phyloP scores from a whole-genome alignment of 75 land plant genomes.

The Sequoiadendron giganteum region DNA sequence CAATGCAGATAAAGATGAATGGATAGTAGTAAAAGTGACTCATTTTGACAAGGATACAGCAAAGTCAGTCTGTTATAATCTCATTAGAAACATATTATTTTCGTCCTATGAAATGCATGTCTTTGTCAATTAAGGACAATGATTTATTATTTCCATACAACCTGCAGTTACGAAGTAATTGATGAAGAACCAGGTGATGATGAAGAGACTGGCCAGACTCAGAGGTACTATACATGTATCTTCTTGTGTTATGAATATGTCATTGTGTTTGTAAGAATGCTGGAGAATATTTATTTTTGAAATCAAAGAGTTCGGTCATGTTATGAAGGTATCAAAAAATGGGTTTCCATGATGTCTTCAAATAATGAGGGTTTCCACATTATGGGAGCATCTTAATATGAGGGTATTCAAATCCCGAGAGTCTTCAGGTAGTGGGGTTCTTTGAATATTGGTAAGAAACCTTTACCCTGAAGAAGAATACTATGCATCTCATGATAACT shows the following conservation, averaged over 20 bases:
- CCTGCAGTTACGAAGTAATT: constrained; percentile 85
- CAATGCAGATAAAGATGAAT: constrained; percentile 87
- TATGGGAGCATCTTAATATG: too few relatives aligned
- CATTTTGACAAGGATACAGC: constrained; percentile 77
- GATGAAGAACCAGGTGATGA: constrained; percentile 99
- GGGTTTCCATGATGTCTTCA: too few relatives aligned
- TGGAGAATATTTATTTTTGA: too few relatives aligned
- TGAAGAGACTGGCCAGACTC: constrained; percentile 63
- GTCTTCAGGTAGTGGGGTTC: too few relatives aligned
- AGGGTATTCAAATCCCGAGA: too few relatives aligned
- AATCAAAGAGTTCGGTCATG: too few relatives aligned
- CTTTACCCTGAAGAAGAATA: too few relatives aligned
- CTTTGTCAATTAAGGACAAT: background rate
- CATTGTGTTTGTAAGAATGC: background rate
- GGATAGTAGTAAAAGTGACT: constrained; percentile 91
- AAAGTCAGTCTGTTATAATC: constrained; percentile 52
- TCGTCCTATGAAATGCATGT: background rate
- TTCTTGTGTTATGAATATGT: background rate
- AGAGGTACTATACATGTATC: constrained; percentile 49
- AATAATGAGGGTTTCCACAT: too few relatives aligned
- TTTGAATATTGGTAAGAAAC: too few relatives aligned
- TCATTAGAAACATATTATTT: background rate
- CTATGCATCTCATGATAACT: too few relatives aligned
- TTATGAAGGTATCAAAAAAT: too few relatives aligned
- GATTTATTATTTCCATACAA: background rate